These are phyloP conservation scores for Aspergillus transmontanensis DNA, from an alignment of 2,329 filamentous ascomycete genomes.

Conservation along the genomic window DNA sequence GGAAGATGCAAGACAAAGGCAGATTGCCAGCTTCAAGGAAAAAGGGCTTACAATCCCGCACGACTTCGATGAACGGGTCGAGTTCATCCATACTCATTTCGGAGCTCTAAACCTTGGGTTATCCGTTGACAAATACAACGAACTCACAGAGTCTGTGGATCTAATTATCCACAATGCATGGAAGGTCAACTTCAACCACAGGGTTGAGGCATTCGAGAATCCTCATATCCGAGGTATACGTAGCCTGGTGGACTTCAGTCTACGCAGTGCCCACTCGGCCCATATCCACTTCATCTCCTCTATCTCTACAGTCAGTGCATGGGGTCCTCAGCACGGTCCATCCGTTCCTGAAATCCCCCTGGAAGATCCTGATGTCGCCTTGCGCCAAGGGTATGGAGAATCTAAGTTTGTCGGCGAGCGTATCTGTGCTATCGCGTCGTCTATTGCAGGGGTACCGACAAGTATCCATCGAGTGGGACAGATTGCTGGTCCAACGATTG, in stretches of 20 bases:
- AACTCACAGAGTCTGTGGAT: constrained; percentile 17
- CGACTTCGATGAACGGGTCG: constrained; percentile 21
- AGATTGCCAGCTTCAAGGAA: neutral
- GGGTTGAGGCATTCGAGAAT: constrained; percentile 27
- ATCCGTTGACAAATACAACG: constrained; percentile 10
- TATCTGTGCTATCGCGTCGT: constrained; percentile 42
- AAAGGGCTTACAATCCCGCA: neutral
- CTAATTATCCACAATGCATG: constrained; percentile 36
- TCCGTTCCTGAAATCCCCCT: constrained; percentile 16
- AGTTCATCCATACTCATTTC: constrained; percentile 28
- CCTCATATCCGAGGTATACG: constrained; percentile 27
- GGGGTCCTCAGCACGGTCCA: constrained; percentile 26
- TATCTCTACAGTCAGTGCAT: constrained; percentile 25
- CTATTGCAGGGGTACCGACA: constrained; percentile 20
- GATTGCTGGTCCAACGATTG: constrained; percentile 32
- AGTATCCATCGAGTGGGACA: constrained; percentile 38
- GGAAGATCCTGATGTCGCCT: neutral
- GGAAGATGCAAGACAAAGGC: neutral
- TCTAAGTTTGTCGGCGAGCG: constrained; percentile 46
- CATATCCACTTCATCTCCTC: constrained; percentile 27
- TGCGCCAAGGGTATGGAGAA: constrained; percentile 34
- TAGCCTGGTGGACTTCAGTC: constrained; percentile 28
- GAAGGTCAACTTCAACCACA: constrained; percentile 35
- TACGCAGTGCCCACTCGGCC: neutral
- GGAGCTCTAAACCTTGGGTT: constrained; percentile 23